phyloP scores from a whole-genome alignment of 164 flowering plant genomes.

The Euptelea pleiosperma region DNA sequence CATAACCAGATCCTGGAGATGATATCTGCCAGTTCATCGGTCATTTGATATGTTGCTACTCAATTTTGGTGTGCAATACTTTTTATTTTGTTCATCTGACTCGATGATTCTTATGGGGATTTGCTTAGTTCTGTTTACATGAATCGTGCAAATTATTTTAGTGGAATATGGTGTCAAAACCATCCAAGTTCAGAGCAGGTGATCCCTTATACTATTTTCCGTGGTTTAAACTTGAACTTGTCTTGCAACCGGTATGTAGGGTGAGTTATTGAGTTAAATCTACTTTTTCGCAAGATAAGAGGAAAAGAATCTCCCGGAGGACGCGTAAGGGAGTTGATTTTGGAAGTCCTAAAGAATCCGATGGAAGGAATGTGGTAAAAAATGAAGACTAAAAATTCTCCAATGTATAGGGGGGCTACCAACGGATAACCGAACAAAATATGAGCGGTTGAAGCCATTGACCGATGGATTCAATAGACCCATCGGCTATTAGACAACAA shows the following conservation, averaged over 20 bases:
- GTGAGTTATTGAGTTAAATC: no score
- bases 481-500: no score
- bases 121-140: conserved; percentile 4
- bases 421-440: no score
- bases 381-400: no score
- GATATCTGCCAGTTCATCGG: conserved; percentile 35
- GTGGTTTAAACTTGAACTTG: conserved; percentile 2
- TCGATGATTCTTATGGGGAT: conserved; percentile 4
- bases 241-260: no score
- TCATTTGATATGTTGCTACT: conserved; percentile 18
- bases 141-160: neutral
- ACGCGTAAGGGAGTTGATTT: no score
- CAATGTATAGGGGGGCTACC: no score
- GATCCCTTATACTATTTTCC: neutral
- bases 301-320: neutral
- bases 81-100: neutral
- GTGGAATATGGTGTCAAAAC: neutral
- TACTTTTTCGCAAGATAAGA: no score
- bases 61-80: neutral
- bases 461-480: no score
- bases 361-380: no score
- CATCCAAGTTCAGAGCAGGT: neutral
- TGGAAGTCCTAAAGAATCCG: no score
- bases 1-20: conserved; percentile 53
- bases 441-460: no score